These are phyloP conservation scores for Parathielavia appendiculata DNA, from an alignment of 495 filamentous ascomycete genomes.

Conservation along the genomic window DNA sequence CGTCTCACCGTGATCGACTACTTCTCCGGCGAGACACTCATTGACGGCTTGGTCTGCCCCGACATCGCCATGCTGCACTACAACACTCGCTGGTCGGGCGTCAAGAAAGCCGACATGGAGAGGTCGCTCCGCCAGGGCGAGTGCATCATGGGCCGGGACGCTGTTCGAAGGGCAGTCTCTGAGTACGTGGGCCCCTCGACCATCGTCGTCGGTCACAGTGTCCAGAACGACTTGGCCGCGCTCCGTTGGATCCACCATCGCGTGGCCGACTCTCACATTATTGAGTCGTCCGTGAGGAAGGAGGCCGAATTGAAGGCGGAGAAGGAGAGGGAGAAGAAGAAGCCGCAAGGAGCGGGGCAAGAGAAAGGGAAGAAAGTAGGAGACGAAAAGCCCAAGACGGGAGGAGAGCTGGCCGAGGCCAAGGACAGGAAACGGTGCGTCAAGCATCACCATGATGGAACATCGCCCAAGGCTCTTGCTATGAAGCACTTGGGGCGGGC, in stretches of 20 bases:
- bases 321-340: not conserved
- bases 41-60: slow-evolving; percentile 43
- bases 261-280: slow-evolving; percentile 6
- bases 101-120: slow-evolving; percentile 27
- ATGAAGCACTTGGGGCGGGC: slow-evolving; percentile 26
- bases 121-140: slow-evolving; percentile 7
- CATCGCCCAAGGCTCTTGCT: slow-evolving; percentile 31
- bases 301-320: not conserved
- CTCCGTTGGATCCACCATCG: slow-evolving; percentile 23
- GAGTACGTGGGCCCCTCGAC: slow-evolving; percentile 35
- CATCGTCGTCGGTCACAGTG: slow-evolving; percentile 34
- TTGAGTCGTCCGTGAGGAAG: slow-evolving; percentile 8
- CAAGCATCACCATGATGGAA: slow-evolving; percentile 10
- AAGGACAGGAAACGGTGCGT: slow-evolving; percentile 13
- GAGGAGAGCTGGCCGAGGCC: not conserved
- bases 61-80: slow-evolving; percentile 35
- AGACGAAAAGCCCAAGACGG: not conserved
- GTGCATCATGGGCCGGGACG: slow-evolving; percentile 26
- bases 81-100: slow-evolving; percentile 39
- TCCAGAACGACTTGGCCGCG: slow-evolving; percentile 21
- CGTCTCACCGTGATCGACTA: slow-evolving; percentile 42
- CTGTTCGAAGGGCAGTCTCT: slow-evolving; percentile 34
- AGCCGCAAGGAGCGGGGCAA: not conserved
- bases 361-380: not conserved
- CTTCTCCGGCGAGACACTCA: slow-evolving; percentile 37